phyloP scores from a whole-genome alignment of 2,329 filamentous ascomycete genomes.

The Penicillium griseofulvum region DNA sequence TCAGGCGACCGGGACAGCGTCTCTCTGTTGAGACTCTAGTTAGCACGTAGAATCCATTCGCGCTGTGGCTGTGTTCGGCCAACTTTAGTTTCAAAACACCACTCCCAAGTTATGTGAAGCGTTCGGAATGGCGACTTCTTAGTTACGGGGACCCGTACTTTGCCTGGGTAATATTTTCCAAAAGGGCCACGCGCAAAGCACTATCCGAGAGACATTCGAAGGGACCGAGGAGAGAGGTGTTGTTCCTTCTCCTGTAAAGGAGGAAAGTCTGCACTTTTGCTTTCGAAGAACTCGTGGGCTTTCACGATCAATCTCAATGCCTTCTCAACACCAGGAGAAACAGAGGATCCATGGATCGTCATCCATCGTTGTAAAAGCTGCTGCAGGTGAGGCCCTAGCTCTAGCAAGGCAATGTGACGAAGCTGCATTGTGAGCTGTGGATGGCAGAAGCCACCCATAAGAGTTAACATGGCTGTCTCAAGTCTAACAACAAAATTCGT shows the following conservation, averaged over 20 bases:
- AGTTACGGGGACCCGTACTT: background rate
- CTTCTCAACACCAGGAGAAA: slow-evolving; percentile 8
- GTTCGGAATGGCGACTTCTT: background rate
- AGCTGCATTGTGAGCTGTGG: slow-evolving; percentile 5
- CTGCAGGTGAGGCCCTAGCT: slow-evolving; percentile 3
- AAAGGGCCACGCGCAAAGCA: background rate
- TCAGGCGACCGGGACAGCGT: background rate
- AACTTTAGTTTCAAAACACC: background rate
- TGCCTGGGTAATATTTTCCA: background rate
- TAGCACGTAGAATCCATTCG: background rate
- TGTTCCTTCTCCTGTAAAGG: background rate
- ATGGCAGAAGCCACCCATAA: slow-evolving; percentile 11
- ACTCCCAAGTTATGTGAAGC: background rate
- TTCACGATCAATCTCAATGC: slow-evolving; percentile 6
- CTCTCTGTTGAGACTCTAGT: background rate
- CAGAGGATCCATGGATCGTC: slow-evolving; percentile 1
- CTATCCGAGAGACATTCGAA: background rate
- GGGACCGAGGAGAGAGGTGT: background rate
- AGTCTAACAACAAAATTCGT: background rate
- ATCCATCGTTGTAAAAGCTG: slow-evolving; percentile 4
- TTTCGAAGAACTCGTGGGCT: slow-evolving; percentile 8
- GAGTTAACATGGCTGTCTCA: slow-evolving; percentile 5
- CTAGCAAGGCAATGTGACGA: background rate
- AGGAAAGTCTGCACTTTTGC: background rate
- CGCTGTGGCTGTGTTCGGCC: background rate